Percentiles rank a stretch among this genome's conserved stretches.
Evolutionary conservation across 805 yeast species (phyloP).

Genomic region (Cyberlindnera galapagoensis): DNA sequence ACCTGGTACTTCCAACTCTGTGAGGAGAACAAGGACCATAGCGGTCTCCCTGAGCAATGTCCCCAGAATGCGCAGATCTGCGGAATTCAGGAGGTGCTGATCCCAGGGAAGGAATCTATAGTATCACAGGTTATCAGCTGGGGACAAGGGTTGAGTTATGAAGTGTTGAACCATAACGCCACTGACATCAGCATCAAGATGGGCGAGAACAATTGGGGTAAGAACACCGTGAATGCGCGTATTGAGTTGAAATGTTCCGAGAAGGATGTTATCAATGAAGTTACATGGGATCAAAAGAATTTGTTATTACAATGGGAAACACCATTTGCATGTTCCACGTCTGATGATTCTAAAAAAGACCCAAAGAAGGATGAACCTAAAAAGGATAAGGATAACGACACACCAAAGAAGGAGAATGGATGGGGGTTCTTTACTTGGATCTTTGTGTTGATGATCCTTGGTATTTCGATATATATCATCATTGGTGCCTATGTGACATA

Average conservation of each 20-base stretch:
- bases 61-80: constrained; percentile 72
- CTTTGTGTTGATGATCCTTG: constrained; percentile 65
- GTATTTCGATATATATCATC: constrained; percentile 63
- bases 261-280: constrained; percentile 25
- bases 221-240: constrained; percentile 39
- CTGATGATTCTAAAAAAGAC: constrained; percentile 22
- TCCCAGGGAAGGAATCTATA: constrained; percentile 42
- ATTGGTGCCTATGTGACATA: constrained; percentile 73
- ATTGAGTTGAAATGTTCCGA: constrained; percentile 43
- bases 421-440: constrained; percentile 85
- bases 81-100: constrained; percentile 52
- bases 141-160: constrained; percentile 34
- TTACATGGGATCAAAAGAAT: constrained; percentile 18
- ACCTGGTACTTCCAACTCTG: constrained; percentile 74
- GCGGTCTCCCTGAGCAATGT: constrained; percentile 45
- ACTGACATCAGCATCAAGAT: constrained; percentile 33
- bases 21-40: constrained; percentile 33
- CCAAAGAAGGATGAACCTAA: constrained; percentile 12
- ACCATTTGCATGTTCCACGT: constrained; percentile 37
- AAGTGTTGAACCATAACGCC: constrained; percentile 18
- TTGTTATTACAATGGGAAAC: constrained; percentile 31
- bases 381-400: constrained; percentile 23
- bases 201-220: constrained; percentile 68
- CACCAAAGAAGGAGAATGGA: constrained; percentile 26
- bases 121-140: constrained; percentile 60